Evolutionary conservation across 1,284 basidiomycete genomes (phyloP).

Genomic region (Pseudozyma hubeiensis): DNA sequence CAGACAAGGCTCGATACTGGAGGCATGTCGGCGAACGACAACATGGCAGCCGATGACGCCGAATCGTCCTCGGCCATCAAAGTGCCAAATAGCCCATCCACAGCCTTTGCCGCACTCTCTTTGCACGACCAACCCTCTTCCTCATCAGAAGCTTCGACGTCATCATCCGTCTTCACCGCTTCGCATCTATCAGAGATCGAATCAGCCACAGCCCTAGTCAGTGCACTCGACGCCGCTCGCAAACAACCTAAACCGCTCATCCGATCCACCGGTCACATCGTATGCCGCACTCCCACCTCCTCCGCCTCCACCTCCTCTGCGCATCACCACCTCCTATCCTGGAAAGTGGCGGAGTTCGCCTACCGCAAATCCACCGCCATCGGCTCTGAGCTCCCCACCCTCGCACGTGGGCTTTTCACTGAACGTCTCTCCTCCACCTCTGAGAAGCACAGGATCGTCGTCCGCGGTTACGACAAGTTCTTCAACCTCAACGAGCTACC

Average conservation of each 20-base stretch:
- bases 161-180: conserved; percentile 14
- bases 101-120: conserved; percentile 38
- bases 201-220: conserved; percentile 33
- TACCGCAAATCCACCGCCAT: conserved; percentile 62
- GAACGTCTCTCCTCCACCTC: conserved; percentile 26
- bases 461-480: conserved; percentile 97
- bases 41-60: not conserved
- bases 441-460: conserved; percentile 78
- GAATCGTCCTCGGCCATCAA: not conserved
- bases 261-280: conserved; percentile 41
- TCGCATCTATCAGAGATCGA: conserved; percentile 21
- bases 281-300: not conserved
- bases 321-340: conserved; percentile 52
- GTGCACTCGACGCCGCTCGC: conserved; percentile 31
- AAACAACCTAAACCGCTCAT: conserved; percentile 48
- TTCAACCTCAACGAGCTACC: conserved; percentile 96
- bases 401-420: conserved; percentile 66
- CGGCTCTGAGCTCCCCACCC: conserved; percentile 59
- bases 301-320: not conserved
- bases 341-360: conserved; percentile 66
- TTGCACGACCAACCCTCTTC: conserved; percentile 16
- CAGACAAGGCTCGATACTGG: too few relatives aligned
- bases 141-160: conserved; percentile 1
- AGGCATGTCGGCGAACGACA: conserved; percentile 1
- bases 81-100: conserved; percentile 39